phyloP scores from a whole-genome alignment of 1,284 basidiomycete species.

The Ganoderma resinaceum region DNA sequence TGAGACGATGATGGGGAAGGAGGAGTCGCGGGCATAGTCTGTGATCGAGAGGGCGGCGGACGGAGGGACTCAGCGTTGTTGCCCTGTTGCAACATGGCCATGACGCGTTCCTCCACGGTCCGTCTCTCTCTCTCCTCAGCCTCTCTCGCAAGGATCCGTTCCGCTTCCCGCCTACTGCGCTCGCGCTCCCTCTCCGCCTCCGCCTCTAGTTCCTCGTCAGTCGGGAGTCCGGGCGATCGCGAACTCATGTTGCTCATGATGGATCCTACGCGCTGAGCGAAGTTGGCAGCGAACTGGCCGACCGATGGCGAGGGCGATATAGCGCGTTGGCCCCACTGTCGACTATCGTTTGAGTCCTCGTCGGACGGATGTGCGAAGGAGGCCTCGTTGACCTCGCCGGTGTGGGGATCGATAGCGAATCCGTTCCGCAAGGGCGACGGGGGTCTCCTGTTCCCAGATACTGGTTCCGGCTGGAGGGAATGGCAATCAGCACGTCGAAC shows the following conservation, averaged over 20 bases:
- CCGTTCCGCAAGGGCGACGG: constrained; percentile 74
- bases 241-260: constrained; percentile 61
- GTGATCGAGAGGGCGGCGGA: constrained; percentile 61
- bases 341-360: constrained; percentile 48
- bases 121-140: constrained; percentile 62
- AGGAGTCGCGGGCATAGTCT: constrained; percentile 54
- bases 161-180: constrained; percentile 74
- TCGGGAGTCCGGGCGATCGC: constrained; percentile 56
- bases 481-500: constrained; percentile 30
- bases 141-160: constrained; percentile 73
- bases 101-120: constrained; percentile 73
- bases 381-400: constrained; percentile 62
- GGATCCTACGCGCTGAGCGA: constrained; percentile 72
- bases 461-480: constrained; percentile 43
- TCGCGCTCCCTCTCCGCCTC: constrained; percentile 80
- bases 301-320: constrained; percentile 71
- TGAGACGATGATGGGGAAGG: constrained; percentile 68
- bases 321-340: constrained; percentile 55
- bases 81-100: constrained; percentile 64
- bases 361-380: constrained; percentile 52
- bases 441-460: constrained; percentile 52
- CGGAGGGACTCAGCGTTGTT: constrained; percentile 44
- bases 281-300: constrained; percentile 70
- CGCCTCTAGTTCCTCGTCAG: constrained; percentile 80
- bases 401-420: constrained; percentile 55